Evolutionary conservation across 2,329 filamentous ascomycete genomes (phyloP), one percentile per base, ranked within the genome.

Genomic region (Colletotrichum agaves): DNA sequence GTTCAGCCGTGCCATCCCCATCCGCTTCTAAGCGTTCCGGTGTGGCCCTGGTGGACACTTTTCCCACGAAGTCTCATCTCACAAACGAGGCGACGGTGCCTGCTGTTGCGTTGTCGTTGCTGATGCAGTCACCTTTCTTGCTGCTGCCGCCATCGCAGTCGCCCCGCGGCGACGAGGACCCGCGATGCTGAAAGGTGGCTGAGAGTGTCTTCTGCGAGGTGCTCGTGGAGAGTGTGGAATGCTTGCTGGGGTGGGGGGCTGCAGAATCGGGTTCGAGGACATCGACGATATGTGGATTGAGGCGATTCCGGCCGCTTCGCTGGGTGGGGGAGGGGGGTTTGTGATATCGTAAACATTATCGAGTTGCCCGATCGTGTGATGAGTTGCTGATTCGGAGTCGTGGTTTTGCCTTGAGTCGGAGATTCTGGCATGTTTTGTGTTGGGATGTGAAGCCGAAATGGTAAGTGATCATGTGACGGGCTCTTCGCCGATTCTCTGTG

Each of bases 221-320:
- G 80, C 4, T 55, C 63, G 41, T 70, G 72, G 19, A 80, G 74
- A n/a, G 6, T 73, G 75, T 8, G 56, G 62, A 33, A 76, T 72
- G 50, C 75, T 75, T 15, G 75, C 72, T 6, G 70, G 57, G 6
- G 73, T 77, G 13, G 81, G 79, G 60, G 82, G 81, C 67, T 82
- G 78, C 49, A 80, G 77, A 23, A 82, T 67, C 12, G 76, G 68
- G 70, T 82, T 81, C 41, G 72, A 66, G 50, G 78, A 73, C 80
- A 81, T 82, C 50, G 80, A 78, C 8, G 72, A 69, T 15, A 82
- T 69, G 67, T 82, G 80, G 59, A 80, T 75, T 35, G 72, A 71
- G 19, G 74, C 75, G 50, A 75, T 73, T 44, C 73, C 70, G 13
- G 63, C 47, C 37, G 72, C 71, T 37, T 74, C 73, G 31, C 15